Base-by-base conservation (phyloP, 1,284 basidiomycete species). In the Cryptococcus sp. region DNA sequence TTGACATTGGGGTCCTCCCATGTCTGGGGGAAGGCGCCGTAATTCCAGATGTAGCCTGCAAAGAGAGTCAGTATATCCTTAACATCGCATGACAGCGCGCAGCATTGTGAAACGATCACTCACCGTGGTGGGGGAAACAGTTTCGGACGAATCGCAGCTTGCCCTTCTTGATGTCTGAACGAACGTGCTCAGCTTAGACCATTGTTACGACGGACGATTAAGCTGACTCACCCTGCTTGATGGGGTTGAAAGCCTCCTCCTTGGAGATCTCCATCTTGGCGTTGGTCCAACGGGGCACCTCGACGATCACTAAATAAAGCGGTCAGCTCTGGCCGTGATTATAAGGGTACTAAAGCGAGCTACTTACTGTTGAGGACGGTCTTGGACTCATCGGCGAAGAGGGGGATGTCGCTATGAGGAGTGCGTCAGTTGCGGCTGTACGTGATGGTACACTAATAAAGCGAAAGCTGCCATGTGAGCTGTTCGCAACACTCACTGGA, bases 81-180 rank as follows among this genome's bases (percentile, higher is more conserved):
- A 38, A 17, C 10, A 11, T 2, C 45, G 19, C 19, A 69, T 13
- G 43, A 69, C 69, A 68, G 66, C 66, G 66, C 50, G 69, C 73
- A 50, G 5, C 8, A 6, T 6, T 6, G 8, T 20, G 6, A 46
- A 7, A 10, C 29, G 8, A 52, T 38, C 34, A 66, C 83, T 94
- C 93, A 51, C 93, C 94, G 79, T 98, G 93, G 84, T 98, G 95
- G 69, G 93, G 96, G 89, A 99, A 99, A 81, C 94, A 99, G 87
- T 99, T 99, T 80, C 96, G 89, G 65, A 99, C 96, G 80, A 85
- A 99, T 72, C 96, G 90, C 78, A 99, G 83, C 79, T 91, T 93
- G 75, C 93, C 93, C 82, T 80, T 79, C 69, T 79, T 79, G 76
- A 74, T 78, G 66, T 79, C 77, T 77, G 62, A 20, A 20, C 45